Percentiles rank a stretch among this genome's conserved stretches.
phyloP scores from a whole-genome alignment of 2,329 filamentous ascomycete genomes.

The Paecilomyces sp. region DNA sequence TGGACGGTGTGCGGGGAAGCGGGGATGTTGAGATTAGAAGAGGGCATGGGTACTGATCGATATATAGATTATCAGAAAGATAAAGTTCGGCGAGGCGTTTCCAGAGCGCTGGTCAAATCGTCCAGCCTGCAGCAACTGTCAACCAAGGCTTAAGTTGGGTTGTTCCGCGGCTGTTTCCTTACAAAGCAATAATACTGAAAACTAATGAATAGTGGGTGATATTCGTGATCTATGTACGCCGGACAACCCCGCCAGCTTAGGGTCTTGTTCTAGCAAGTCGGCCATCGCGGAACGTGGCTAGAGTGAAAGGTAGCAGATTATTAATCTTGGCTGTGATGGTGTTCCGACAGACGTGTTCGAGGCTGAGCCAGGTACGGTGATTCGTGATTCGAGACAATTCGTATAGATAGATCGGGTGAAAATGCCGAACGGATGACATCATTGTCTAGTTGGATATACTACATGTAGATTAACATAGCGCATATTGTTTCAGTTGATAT shows the following conservation, averaged over 20 bases:
- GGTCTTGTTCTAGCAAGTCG: not conserved
- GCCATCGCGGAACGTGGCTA: not conserved
- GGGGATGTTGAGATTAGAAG: slow-evolving; percentile 18
- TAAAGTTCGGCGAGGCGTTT: not conserved
- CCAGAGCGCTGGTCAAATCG: not conserved
- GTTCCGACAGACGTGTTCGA: not conserved
- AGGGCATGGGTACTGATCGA: not conserved
- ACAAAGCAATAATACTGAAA: not conserved
- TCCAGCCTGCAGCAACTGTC: not conserved
- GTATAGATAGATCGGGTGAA: not conserved
- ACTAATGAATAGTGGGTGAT: not conserved
- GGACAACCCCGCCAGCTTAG: not conserved
- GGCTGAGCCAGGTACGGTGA: not conserved
- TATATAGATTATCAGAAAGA: not conserved
- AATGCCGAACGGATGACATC: not conserved
- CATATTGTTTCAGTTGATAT: no score
- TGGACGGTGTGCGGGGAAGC: slow-evolving; percentile 19
- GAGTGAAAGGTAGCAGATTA: not conserved
- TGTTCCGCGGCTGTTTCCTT: not conserved
- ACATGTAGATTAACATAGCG: no score
- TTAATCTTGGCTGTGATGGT: not conserved
- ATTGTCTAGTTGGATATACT: not conserved
- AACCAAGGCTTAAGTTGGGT: no score
- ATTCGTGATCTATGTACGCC: not conserved
- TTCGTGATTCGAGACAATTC: not conserved